Evolutionary conservation across 1,284 basidiomycete species (phyloP).

Genomic region (Microstroma glucosiphilum): DNA sequence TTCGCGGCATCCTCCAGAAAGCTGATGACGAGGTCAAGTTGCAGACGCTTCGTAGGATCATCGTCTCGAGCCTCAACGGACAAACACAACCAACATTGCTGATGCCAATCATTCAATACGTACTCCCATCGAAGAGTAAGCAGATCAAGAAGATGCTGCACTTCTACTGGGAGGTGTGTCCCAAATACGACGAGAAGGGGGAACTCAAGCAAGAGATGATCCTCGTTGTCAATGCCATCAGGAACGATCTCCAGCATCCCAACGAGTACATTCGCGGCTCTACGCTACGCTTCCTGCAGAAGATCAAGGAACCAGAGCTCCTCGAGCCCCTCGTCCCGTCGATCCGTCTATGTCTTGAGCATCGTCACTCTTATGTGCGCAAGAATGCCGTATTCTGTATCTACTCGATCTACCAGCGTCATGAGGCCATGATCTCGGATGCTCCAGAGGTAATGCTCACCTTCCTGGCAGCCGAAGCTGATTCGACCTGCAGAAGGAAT

Average conservation of each 20-base stretch:
- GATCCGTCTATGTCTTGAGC: conserved; percentile 88
- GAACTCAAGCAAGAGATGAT: conserved; percentile 99
- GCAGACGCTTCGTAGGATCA: conserved; percentile 91
- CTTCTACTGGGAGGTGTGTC: conserved; percentile 99
- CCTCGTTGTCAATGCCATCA: conserved; percentile 84
- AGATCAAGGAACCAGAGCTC: conserved; percentile 87
- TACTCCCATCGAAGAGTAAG: conserved; percentile 90
- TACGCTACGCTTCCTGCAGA: conserved; percentile 91
- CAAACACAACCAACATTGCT: conserved; percentile 80
- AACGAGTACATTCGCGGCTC: conserved; percentile 99
- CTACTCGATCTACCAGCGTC: conserved; percentile 78
- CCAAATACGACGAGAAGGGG: conserved; percentile 92
- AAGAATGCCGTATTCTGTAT: conserved; percentile 98
- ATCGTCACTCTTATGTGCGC: conserved; percentile 94
- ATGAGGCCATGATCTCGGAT: conserved; percentile 87
- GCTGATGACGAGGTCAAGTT: conserved; percentile 96
- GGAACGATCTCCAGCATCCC: conserved; percentile 97
- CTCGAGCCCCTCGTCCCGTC: conserved; percentile 93
- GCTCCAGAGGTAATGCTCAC: conserved; percentile 94
- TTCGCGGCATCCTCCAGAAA: conserved; percentile 82
- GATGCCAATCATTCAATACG: conserved; percentile 98
- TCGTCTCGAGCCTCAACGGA: conserved; percentile 91
- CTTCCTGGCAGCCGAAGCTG: conserved; percentile 82
- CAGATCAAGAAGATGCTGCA: conserved; percentile 93
- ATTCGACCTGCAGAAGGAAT: conserved; percentile 94